Base-by-base conservation (phyloP, 345 rosid genomes). In the Ricinus communis region DNA sequence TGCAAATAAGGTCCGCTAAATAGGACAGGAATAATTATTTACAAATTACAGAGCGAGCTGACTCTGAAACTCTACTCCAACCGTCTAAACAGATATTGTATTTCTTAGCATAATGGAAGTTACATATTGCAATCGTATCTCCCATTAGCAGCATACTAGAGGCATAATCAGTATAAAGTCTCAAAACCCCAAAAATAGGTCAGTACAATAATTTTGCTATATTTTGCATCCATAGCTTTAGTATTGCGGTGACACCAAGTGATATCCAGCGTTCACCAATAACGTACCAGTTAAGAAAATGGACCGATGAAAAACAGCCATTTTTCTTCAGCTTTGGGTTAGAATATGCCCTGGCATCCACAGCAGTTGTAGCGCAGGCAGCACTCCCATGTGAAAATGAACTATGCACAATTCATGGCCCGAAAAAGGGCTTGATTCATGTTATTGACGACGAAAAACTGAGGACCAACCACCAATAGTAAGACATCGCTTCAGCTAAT, bases 401-500 rank as follows among this genome's bases (percentile, higher is more conserved):
- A 51, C 76, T 76, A 74, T 76, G 62, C 78, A 76, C 69, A 66
- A 52, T 60, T 71, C 38, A 58, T 58, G 51, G 27, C 55, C n/a
- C 74, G 52, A 77, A 78, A 68, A 59, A 27, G 46, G 64, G 69
- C 70, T 66, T 74, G 65, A 57, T 65, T 60, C 54, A 24, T 59
- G 76, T 81, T 75, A 68, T 71, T 68, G 60, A 71, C n/a, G 51
- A 65, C 16, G 60, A 50, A 66, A 65, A 72, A 59, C 78, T 58
- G 71, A 65, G 70, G 77, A 81, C 13, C 25, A 8, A 43, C 68
- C 69, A 76, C 45, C 59, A 49, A 47, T 65, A 54, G 69, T 40
- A 45, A 2, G 57, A 25, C 11, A 33, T 69, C 62, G 71, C 79
- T 43, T 68, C 65, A 33, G 68, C 77, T 60, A 24, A 33, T 36